A percentile compares a stretch with the other conserved stretches of the same genome.
Evolutionary conservation across 1,284 basidiomycete genomes (phyloP).

Genomic region (Neonothopanus nambi): DNA sequence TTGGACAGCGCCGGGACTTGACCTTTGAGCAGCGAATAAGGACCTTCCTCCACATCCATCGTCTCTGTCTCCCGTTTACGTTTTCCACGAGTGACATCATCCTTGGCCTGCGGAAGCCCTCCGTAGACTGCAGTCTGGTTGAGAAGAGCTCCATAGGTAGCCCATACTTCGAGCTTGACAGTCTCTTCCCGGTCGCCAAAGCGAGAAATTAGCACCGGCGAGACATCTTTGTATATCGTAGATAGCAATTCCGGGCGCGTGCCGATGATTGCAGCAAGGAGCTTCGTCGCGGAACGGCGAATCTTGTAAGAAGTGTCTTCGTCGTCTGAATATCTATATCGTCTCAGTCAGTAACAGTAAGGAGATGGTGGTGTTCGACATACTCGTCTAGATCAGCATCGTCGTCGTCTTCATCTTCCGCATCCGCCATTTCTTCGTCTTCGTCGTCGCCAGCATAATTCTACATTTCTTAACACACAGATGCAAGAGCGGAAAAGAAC

Average conservation of each 20-base stretch:
- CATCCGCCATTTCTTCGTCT: slow-evolving; percentile 82
- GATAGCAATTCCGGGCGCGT: slow-evolving; percentile 86
- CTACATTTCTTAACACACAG: slow-evolving; percentile 36
- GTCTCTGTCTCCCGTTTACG: slow-evolving; percentile 78
- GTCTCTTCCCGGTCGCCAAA: slow-evolving; percentile 96
- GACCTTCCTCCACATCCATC: slow-evolving; percentile 80
- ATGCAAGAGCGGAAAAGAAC: not conserved
- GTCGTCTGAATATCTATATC: slow-evolving; percentile 87
- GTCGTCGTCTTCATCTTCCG: slow-evolving; percentile 74
- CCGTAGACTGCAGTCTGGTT: slow-evolving; percentile 83
- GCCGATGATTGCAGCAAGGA: slow-evolving; percentile 81
- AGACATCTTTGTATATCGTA: slow-evolving; percentile 81
- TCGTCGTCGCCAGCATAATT: slow-evolving; percentile 89
- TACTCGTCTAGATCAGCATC: slow-evolving; percentile 78
- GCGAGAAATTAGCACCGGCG: slow-evolving; percentile 85
- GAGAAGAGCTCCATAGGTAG: slow-evolving; percentile 80
- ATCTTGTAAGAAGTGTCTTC: slow-evolving; percentile 99
- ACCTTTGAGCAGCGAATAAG: slow-evolving; percentile 64
- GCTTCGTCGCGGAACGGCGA: slow-evolving; percentile 88
- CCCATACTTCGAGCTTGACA: slow-evolving; percentile 92
- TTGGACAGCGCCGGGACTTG: slow-evolving; percentile 83
- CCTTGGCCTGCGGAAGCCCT: slow-evolving; percentile 52
- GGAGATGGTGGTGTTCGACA: slow-evolving; percentile 18
- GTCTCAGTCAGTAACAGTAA: slow-evolving; percentile 2
- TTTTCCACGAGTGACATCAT: slow-evolving; percentile 65